These are phyloP conservation scores for Cryptococcus sp. DNA, from an alignment of 1,284 basidiomycete genomes.

Conservation along the genomic window DNA sequence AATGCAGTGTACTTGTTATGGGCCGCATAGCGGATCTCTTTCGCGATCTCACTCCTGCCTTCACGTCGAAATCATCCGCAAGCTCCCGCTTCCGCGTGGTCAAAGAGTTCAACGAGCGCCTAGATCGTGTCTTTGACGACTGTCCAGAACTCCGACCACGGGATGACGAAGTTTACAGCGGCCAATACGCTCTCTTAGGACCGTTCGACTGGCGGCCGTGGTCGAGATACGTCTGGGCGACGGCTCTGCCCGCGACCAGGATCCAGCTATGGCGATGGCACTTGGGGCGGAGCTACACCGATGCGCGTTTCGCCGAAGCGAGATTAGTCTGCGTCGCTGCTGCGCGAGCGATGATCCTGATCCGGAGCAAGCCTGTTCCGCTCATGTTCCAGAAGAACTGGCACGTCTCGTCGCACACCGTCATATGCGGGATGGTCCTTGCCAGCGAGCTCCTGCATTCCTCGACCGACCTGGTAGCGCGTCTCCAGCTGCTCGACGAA, in stretches of 20 bases:
- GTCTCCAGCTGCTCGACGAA: constrained; percentile 2
- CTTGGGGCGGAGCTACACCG: constrained; percentile 28
- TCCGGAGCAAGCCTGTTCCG: constrained; percentile 26
- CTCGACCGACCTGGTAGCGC: constrained; percentile 7
- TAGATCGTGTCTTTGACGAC: constrained; percentile 9
- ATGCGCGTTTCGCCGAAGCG: constrained; percentile 28
- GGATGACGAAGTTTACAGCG: constrained; percentile 8
- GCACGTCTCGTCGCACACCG: constrained; percentile 29
- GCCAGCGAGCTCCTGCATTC: constrained; percentile 29
- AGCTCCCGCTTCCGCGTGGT: constrained; percentile 9
- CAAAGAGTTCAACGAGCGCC: constrained; percentile 9
- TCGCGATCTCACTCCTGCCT: constrained; percentile 12
- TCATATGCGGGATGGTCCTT: constrained; percentile 28
- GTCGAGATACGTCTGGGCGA: constrained; percentile 11
- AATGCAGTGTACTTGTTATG: constrained; percentile 10
- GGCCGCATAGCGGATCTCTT: constrained; percentile 13
- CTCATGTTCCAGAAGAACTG: constrained; percentile 32
- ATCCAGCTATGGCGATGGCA: constrained; percentile 18
- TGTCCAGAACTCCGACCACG: constrained; percentile 7
- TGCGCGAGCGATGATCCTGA: constrained; percentile 24
- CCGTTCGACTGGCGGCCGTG: constrained; percentile 13
- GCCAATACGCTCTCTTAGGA: neutral
- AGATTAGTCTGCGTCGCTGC: constrained; percentile 25
- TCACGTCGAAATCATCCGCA: constrained; percentile 5
- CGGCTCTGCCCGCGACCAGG: constrained; percentile 5